These are phyloP conservation scores for Rheum nobile DNA, from an alignment of 148 eudicot genomes.

Conservation along the genomic window DNA sequence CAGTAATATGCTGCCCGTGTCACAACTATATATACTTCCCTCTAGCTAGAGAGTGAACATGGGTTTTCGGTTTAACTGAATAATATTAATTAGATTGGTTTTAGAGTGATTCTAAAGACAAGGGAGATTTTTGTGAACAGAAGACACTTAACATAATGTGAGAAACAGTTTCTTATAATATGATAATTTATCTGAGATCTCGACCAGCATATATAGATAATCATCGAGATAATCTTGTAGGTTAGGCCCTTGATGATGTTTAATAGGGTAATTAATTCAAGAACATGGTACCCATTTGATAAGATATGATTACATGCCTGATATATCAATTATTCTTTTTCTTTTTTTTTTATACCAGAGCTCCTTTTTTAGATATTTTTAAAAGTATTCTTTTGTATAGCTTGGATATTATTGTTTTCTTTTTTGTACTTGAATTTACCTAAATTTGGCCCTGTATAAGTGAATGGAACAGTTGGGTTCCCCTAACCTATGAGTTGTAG, in stretches of 20 bases:
- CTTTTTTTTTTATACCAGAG: background rate
- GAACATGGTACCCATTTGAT: slow-evolving; percentile 6
- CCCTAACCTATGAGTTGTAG: background rate
- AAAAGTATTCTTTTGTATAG: background rate
- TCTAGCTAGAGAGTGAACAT: background rate
- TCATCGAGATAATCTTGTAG: background rate
- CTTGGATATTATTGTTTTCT: background rate
- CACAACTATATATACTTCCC: too few relatives aligned
- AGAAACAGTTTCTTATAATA: background rate
- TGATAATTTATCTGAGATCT: background rate
- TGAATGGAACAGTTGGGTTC: too few relatives aligned
- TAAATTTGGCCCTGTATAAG: background rate
- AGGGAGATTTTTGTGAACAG: background rate
- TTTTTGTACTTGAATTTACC: background rate
- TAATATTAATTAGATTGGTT: background rate
- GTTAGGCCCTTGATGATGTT: slow-evolving; percentile 5
- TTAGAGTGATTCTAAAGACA: background rate
- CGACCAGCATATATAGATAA: background rate
- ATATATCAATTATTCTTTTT: background rate
- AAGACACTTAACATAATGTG: background rate
- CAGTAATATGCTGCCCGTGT: background rate
- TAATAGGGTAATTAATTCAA: slow-evolving; percentile 9
- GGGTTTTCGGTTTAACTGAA: background rate
- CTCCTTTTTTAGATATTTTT: background rate
- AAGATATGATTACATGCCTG: slow-evolving; percentile 4